These are phyloP conservation scores for Harrya chromipes DNA, from an alignment of 768 basidiomycete species.

Conservation along the genomic window DNA sequence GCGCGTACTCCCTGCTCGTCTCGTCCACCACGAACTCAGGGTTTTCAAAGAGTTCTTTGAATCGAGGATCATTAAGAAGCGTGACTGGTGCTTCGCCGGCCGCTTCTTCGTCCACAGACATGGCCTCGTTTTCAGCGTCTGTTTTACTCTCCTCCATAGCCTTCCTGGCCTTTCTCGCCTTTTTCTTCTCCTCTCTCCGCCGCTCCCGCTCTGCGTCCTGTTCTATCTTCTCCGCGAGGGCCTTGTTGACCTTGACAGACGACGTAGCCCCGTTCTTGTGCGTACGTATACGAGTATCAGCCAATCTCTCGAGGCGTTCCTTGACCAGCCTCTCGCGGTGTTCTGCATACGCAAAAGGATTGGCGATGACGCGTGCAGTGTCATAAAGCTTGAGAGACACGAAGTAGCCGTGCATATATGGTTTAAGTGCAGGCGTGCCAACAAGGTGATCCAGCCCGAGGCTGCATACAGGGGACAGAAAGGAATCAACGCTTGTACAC, in stretches of 20 bases:
- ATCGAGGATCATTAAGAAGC: constrained; percentile 83
- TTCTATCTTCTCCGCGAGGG: constrained; percentile 75
- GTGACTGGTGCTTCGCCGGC: constrained; percentile 33
- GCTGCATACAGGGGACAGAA: constrained; percentile 36
- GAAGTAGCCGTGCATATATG: constrained; percentile 99
- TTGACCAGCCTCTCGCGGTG: constrained; percentile 85
- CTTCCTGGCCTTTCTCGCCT: constrained; percentile 40
- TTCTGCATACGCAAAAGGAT: constrained; percentile 94
- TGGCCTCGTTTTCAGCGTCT: constrained; percentile 31
- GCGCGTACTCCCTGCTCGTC: constrained; percentile 79
- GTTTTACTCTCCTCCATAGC: constrained; percentile 34
- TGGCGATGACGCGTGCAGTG: constrained; percentile 91
- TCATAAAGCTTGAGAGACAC: constrained; percentile 94
- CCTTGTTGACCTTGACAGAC: constrained; percentile 56
- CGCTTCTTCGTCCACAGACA: constrained; percentile 30
- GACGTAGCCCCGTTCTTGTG: constrained; percentile 48
- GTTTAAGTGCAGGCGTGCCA: constrained; percentile 93
- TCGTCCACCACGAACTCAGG: constrained; percentile 93
- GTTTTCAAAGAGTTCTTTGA: constrained; percentile 86
- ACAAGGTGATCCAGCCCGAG: constrained; percentile 94
- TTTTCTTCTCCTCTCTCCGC: constrained; percentile 56
- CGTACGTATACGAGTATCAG: constrained; percentile 87
- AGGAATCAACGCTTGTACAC: neutral
- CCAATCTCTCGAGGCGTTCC: constrained; percentile 90
- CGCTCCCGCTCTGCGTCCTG: constrained; percentile 55